phyloP scores from a whole-genome alignment of 176 grass and related monocot species.

The Melocanna baccifera region DNA sequence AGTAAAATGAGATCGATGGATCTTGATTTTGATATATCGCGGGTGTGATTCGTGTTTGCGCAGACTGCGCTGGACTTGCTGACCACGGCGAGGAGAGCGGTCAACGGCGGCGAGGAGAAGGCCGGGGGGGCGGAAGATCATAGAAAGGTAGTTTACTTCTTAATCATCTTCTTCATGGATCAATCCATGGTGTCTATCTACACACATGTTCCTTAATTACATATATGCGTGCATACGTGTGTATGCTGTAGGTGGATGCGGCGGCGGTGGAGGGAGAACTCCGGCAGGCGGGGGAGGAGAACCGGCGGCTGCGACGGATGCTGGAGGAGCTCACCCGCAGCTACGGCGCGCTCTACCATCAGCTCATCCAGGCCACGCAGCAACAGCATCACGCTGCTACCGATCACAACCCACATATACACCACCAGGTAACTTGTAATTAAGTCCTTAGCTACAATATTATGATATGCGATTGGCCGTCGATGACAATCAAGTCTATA shows the following conservation, averaged over 20 bases:
- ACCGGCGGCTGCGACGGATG: conserved; percentile 41
- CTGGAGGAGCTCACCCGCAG: conserved; percentile 44
- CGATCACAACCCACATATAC: not conserved
- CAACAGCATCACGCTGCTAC: not conserved
- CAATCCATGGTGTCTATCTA: not conserved
- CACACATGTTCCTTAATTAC: no score
- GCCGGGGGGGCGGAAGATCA: not conserved
- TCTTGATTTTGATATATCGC: not conserved
- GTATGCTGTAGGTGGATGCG: not conserved
- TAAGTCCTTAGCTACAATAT: not conserved
- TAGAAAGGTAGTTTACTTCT: not conserved
- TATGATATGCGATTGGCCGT: not conserved
- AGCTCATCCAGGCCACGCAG: conserved; percentile 34
- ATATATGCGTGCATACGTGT: not conserved
- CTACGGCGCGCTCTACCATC: conserved; percentile 32
- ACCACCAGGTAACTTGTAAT: not conserved
- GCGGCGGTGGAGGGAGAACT: conserved; percentile 29
- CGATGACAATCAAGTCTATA: not conserved
- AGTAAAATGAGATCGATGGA: not conserved
- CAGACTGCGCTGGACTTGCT: conserved; percentile 43
- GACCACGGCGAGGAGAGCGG: not conserved
- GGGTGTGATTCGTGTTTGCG: not conserved
- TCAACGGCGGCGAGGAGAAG: not conserved
- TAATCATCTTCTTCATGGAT: not conserved
- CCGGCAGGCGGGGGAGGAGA: conserved; percentile 41